These are phyloP conservation scores for Paramecium biaurelia DNA, from an alignment of 73 alveolate species.

Conservation along the genomic window DNA sequence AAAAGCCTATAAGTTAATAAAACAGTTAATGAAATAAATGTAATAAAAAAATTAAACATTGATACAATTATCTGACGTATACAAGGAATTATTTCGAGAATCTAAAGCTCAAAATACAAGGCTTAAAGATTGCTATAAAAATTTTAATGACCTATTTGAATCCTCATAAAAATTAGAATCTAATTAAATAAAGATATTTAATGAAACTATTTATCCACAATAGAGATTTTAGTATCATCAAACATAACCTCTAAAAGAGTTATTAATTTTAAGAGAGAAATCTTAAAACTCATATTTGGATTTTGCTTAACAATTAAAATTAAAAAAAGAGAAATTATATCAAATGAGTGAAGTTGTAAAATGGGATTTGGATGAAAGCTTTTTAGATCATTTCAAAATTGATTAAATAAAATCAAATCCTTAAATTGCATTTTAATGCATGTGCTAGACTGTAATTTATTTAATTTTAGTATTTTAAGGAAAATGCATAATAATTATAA, in stretches of 20 bases:
- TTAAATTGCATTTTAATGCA: constrained; percentile 9
- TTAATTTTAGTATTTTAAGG: not conserved
- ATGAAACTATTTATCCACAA: constrained; percentile 13
- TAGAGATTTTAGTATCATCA: constrained; percentile 2
- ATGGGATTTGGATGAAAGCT: constrained; percentile 37
- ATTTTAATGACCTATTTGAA: not conserved
- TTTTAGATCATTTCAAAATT: not conserved
- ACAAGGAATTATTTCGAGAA: constrained; percentile 1
- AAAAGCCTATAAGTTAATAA: not conserved
- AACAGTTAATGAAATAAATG: not conserved
- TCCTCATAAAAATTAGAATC: not conserved
- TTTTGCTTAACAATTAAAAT: not conserved
- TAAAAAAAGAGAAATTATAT: not conserved
- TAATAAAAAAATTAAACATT: not conserved
- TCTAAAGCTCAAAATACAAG: not conserved
- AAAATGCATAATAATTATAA: not conserved
- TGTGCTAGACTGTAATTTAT: not conserved
- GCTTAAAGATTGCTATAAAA: not conserved
- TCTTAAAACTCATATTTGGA: not conserved
- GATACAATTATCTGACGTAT: not conserved
- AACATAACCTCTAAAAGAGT: not conserved
- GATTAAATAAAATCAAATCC: not conserved
- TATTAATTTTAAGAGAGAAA: not conserved
- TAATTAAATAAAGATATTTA: not conserved
- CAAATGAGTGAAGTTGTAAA: not conserved